Evolutionary conservation across 495 filamentous ascomycete species (phyloP), one percentile per base, ranked within the genome.

Genomic region (Bombardia bombarda): DNA sequence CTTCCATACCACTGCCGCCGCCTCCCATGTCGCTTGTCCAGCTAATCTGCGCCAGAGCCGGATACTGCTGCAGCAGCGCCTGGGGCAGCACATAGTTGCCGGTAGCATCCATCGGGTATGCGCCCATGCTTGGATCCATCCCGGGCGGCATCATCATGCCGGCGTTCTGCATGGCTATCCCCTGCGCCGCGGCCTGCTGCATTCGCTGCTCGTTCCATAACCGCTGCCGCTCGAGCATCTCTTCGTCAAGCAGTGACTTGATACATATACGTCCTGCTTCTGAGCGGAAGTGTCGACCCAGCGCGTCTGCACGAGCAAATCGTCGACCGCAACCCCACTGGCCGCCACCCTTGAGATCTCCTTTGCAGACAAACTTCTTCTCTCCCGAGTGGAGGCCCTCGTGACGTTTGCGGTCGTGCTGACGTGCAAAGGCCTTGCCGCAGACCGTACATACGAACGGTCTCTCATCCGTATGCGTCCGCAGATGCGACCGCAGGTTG

Each of bases 211-310:
- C 79, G 47, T 82, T 72, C 61, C 80, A 75, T 12, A 68, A 55
- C 7, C 83, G 72, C 24, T 86, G 78, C 10, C 86, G 72, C 55
- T 95, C 88, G 19, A 80, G 69, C 16, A 82, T 81, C 56, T 96
- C 90, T 60, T 94, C 89, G 40, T 95, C 93, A 7, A 97, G 72
- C 3, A 98, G 70, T 3, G 92, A 88, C 51, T 93, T 95, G 62
- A 98, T 98, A 60, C 92, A 98, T 32, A 95, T 85, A 4, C 92
- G 78, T 8, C 92, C 92, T 2, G 92, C 93, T 66, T 98, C 92
- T 10, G 86, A 90, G 37, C 92, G 75, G 75, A 98, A 98, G 62
- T 98, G 92, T n/a, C 92, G 80, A 13, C 92, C 92, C 2, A 98
- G 70, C 2, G 93, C 92, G 63, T 98, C 92, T 7, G 92, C 92